Evolutionary conservation across 768 basidiomycete species (phyloP).

Genomic region (Tulasnella sp.): DNA sequence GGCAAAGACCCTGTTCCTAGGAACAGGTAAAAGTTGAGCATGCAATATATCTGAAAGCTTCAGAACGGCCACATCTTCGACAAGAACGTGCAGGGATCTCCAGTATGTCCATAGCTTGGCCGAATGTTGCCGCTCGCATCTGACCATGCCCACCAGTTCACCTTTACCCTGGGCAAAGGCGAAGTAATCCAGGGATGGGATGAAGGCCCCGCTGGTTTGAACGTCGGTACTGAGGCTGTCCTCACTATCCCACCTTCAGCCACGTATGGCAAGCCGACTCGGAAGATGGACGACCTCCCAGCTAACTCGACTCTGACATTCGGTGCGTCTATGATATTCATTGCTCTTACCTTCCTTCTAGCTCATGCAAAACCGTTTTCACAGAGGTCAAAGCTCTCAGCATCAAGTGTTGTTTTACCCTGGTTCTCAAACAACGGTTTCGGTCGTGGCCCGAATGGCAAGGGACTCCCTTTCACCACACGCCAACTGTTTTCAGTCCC

Average conservation of each 20-base stretch:
- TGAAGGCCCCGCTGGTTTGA: conserved; percentile 44
- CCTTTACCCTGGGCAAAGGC: conserved; percentile 41
- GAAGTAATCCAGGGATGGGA: conserved; percentile 48
- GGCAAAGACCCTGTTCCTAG: conserved; percentile 44
- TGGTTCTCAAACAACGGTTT: not conserved
- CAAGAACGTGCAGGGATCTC: conserved; percentile 41
- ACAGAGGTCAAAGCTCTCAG: conserved; percentile 33
- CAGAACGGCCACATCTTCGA: conserved; percentile 36
- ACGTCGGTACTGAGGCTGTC: conserved; percentile 45
- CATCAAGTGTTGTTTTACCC: too few relatives aligned
- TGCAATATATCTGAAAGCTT: conserved; percentile 49
- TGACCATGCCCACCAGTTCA: conserved; percentile 29
- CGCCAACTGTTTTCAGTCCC: not conserved
- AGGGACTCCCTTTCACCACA: not conserved
- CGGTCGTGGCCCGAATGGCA: not conserved
- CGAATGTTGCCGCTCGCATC: not conserved
- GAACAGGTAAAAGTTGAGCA: conserved; percentile 42
- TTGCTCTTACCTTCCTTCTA: not conserved
- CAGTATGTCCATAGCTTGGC: conserved; percentile 36
- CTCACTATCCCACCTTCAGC: conserved; percentile 37
- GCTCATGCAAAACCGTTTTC: too few relatives aligned
- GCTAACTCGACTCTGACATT: conserved; percentile 41
- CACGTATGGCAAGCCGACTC: conserved; percentile 37
- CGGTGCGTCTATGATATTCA: conserved; percentile 25
- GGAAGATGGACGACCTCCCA: conserved; percentile 39